Evolutionary conservation across 495 filamentous ascomycete species (phyloP), one percentile per base, ranked within the genome.

Genomic region (Podospora australis): DNA sequence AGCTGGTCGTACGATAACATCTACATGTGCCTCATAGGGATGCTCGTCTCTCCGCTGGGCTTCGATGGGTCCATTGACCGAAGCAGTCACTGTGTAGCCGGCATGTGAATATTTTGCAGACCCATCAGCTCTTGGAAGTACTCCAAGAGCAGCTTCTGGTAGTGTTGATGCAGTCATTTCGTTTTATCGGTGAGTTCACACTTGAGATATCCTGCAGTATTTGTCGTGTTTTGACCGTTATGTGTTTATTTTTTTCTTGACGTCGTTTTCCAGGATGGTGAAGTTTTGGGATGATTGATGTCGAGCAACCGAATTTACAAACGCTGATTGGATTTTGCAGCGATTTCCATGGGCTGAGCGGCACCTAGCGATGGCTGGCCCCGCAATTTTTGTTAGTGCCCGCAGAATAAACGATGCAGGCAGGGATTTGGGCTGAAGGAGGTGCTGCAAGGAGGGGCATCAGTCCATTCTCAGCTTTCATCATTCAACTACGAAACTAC

Each of bases 31-130:
- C 69, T 96, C 89, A 66, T 94, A 87, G 13, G 92, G 84, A 45
- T 88, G 79, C 55, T 95, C 84, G 58, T 96, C 91, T 54, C 87
- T 78, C 54, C 89, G 81, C 53, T 79, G 81, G 16, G 90, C 88
- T 67, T 96, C 91, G 54, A 96, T 76, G n/a, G 92, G 92, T 0
- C 88, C 92, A 63, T 91, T 95, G 51, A 94, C 88, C 10, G 87
- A 81, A 44, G 83, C 87, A 39, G 92, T 78, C 52, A 97, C 77
- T 42, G 81, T 82, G 65, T 86, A 95, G 26, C 87, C 87, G 39
- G 84, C 83, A 48, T 78, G 74, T 13, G 83, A 80, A 62, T 88
- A 91, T 24, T 79, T 86, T 7, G 89, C 89, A 43, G 92, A 97
- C 42, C 92, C 92, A 64, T 96, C 90, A 23, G 89, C 75, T 30